A percentile compares a stretch with the other conserved stretches of the same genome.
Evolutionary conservation across 257 asterid species (phyloP).

Genomic region (Jaltomata sinuosa): DNA sequence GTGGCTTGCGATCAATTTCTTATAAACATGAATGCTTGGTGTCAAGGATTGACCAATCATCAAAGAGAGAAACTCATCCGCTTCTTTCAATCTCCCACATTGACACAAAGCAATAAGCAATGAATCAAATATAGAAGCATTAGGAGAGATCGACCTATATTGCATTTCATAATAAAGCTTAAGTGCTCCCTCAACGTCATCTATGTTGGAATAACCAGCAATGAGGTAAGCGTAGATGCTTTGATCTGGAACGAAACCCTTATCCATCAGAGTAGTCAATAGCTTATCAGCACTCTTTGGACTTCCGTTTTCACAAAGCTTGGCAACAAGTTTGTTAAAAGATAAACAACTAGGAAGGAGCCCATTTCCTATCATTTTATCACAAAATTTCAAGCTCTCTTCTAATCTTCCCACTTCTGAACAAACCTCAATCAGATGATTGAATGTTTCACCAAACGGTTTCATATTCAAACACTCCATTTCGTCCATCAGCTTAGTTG

Average conservation of each 20-base stretch:
- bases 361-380: slow-evolving; percentile 37
- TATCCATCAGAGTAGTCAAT: slow-evolving; percentile 49
- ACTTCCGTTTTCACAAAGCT: slow-evolving; percentile 43
- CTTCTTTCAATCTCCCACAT: slow-evolving; percentile 47
- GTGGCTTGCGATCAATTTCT: slow-evolving; percentile 23
- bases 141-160: slow-evolving; percentile 39
- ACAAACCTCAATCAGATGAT: slow-evolving; percentile 47
- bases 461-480: slow-evolving; percentile 42
- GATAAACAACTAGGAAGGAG: slow-evolving; percentile 40
- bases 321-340: slow-evolving; percentile 37
- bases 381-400: slow-evolving; percentile 44
- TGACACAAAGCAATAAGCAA: slow-evolving; percentile 36
- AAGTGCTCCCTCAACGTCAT: slow-evolving; percentile 32
- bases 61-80: slow-evolving; percentile 27
- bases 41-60: slow-evolving; percentile 27
- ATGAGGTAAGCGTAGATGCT: slow-evolving; percentile 42
- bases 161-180: slow-evolving; percentile 72
- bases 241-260: slow-evolving; percentile 49
- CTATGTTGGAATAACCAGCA: slow-evolving; percentile 47
- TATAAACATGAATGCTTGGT: slow-evolving; percentile 26
- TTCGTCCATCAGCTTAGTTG: slow-evolving; percentile 33
- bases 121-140: slow-evolving; percentile 18
- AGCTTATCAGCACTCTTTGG: slow-evolving; percentile 47
- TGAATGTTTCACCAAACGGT: slow-evolving; percentile 47
- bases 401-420: slow-evolving; percentile 39